Evolutionary conservation across 2,329 filamentous ascomycete species (phyloP).

Genomic region (Aureobasidium sp.): DNA sequence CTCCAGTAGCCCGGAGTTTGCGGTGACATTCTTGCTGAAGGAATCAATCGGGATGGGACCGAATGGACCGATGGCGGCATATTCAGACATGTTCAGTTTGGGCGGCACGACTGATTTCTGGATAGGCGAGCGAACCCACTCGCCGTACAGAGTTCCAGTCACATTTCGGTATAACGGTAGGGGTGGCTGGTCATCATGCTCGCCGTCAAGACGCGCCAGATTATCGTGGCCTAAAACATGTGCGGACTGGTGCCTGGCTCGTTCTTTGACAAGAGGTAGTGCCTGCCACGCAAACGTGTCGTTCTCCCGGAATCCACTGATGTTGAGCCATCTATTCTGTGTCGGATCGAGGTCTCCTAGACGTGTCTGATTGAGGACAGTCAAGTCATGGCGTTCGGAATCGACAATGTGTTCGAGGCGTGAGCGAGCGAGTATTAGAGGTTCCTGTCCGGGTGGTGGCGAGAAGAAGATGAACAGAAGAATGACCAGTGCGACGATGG

Average conservation of each 20-base stretch:
- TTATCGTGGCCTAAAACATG: constrained; percentile 30
- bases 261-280: constrained; percentile 55
- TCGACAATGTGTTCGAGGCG: constrained; percentile 40
- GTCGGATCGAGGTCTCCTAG: constrained; percentile 44
- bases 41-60: constrained; percentile 39
- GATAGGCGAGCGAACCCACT: constrained; percentile 58
- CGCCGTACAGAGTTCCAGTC: constrained; percentile 67
- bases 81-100: constrained; percentile 40
- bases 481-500: constrained; percentile 41
- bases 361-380: constrained; percentile 39
- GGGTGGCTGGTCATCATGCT: constrained; percentile 29
- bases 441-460: constrained; percentile 31
- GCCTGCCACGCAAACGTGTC: constrained; percentile 75
- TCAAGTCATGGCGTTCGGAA: constrained; percentile 42
- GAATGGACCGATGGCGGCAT: constrained; percentile 60
- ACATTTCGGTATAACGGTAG: constrained; percentile 67
- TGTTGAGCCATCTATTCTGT: constrained; percentile 39
- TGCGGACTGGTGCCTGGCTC: constrained; percentile 49
- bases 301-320: constrained; percentile 66
- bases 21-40: constrained; percentile 77
- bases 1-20: constrained; percentile 57
- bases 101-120: constrained; percentile 36
- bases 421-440: constrained; percentile 30
- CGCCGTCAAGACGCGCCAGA: constrained; percentile 23
- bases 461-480: constrained; percentile 46